phyloP scores from a whole-genome alignment of 2,329 filamentous ascomycete species.

The Trichoderma semiorbis region DNA sequence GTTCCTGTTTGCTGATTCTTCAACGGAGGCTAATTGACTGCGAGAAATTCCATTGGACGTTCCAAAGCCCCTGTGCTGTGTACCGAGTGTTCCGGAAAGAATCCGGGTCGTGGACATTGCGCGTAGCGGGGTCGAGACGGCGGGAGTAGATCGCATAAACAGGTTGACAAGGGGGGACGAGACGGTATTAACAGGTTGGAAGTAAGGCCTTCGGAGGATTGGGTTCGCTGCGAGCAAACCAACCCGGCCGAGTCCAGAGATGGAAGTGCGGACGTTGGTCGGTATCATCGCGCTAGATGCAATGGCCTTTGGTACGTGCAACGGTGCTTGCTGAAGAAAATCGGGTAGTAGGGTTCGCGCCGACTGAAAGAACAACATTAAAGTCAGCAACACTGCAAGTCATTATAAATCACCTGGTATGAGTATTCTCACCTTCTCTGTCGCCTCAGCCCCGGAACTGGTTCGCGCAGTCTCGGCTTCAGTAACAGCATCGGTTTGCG shows the following conservation, averaged over 20 bases:
- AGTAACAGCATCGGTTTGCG: constrained; percentile 17
- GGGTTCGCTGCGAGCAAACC: constrained; percentile 31
- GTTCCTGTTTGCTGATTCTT: constrained; percentile 91
- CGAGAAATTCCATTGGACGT: constrained; percentile 50
- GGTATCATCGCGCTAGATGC: not conserved
- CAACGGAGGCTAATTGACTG: constrained; percentile 74
- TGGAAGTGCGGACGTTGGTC: constrained; percentile 15
- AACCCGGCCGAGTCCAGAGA: constrained; percentile 28
- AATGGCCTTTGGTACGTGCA: not conserved
- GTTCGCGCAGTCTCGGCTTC: constrained; percentile 16
- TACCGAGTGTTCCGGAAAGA: not conserved
- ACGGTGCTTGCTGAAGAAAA: constrained; percentile 27
- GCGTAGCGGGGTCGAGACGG: constrained; percentile 23
- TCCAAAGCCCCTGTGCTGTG: constrained; percentile 35
- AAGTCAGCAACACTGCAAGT: constrained; percentile 20
- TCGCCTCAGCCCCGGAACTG: constrained; percentile 13
- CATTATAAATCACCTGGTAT: not conserved
- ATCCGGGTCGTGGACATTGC: constrained; percentile 22
- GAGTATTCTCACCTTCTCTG: not conserved
- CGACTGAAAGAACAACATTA: constrained; percentile 13
- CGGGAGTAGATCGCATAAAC: constrained; percentile 26
- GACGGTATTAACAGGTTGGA: constrained; percentile 22
- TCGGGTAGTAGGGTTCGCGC: constrained; percentile 26
- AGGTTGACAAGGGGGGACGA: constrained; percentile 25
- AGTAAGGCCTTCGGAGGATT: constrained; percentile 27